Evolutionary conservation across 2,329 filamentous ascomycete genomes (phyloP).

Genomic region (Dendryphion nanum): DNA sequence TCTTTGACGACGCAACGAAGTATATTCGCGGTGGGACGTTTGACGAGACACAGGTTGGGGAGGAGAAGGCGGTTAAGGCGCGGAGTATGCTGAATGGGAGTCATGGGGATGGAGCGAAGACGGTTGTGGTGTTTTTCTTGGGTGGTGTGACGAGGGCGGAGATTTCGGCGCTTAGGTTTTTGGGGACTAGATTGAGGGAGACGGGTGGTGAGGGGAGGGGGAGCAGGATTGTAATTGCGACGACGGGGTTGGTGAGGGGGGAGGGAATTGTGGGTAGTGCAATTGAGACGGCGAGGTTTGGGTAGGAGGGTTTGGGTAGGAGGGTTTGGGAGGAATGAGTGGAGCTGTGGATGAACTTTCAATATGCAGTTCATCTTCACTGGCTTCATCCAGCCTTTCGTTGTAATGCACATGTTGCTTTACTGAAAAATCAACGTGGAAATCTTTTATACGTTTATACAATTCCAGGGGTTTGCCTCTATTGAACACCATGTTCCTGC

Average conservation of each 20-base stretch:
- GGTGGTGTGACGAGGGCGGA: conserved; percentile 97
- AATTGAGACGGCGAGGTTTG: conserved; percentile 62
- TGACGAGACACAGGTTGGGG: conserved; percentile 86
- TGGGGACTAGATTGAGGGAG: conserved; percentile 72
- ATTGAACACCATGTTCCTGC: no score
- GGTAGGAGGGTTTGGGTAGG: not conserved
- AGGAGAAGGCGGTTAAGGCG: conserved; percentile 88
- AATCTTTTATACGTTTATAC: no score
- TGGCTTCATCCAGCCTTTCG: no score
- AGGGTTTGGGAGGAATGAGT: not conserved
- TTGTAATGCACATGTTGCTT: no score
- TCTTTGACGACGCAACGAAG: conserved; percentile 89
- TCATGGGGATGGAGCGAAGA: conserved; percentile 59
- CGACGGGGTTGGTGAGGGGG: conserved; percentile 87
- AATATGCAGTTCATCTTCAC: no score
- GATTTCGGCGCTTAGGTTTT: conserved; percentile 88
- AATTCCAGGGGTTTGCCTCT: no score
- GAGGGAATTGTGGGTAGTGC: conserved; percentile 84
- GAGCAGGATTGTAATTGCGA: conserved; percentile 85
- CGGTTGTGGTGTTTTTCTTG: conserved; percentile 92
- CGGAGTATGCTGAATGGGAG: conserved; percentile 76
- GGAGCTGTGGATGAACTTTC: no score
- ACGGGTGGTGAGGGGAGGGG: conserved; percentile 62
- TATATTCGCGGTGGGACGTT: conserved; percentile 86
- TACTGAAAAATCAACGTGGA: no score